Percentiles rank a stretch among this genome's conserved stretches.
These are phyloP conservation scores for Mycena latifolia DNA, from an alignment of 768 basidiomycete species.

Conservation along the genomic window DNA sequence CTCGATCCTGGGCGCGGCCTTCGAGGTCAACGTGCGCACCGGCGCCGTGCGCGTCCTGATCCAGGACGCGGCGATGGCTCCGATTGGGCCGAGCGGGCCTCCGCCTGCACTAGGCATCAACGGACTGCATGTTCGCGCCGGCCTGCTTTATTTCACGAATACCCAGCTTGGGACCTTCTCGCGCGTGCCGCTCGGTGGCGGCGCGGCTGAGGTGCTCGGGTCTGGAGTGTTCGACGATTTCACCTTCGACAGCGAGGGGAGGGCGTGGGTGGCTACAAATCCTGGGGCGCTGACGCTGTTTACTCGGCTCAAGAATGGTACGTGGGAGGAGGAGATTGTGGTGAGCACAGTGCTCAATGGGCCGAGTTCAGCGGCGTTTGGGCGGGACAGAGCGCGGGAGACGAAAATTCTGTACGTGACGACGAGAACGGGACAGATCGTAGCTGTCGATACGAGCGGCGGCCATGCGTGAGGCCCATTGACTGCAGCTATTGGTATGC, in stretches of 20 bases:
- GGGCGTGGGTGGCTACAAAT: constrained; percentile 21
- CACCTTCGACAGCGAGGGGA: constrained; percentile 19
- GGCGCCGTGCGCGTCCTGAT: constrained; percentile 19
- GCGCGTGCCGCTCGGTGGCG: constrained; percentile 23
- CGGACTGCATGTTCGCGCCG: constrained; percentile 23
- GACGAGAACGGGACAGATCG: constrained; percentile 27
- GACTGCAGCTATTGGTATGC: constrained; percentile 12
- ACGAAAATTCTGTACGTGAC: constrained; percentile 25
- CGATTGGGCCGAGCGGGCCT: constrained; percentile 8
- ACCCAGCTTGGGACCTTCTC: constrained; percentile 18
- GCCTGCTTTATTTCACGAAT: constrained; percentile 24
- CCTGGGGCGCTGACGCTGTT: constrained; percentile 16
- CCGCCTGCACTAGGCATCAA: constrained; percentile 14
- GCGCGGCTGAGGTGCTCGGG: constrained; percentile 17
- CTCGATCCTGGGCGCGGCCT: constrained; percentile 19
- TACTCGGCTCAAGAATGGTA: constrained; percentile 17
- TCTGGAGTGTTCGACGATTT: constrained; percentile 22
- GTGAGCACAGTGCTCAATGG: constrained; percentile 22
- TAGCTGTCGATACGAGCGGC: constrained; percentile 39
- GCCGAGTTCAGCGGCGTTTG: constrained; percentile 26
- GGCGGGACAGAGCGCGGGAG: constrained; percentile 11
- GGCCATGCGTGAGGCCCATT: constrained; percentile 13
- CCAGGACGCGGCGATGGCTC: constrained; percentile 17
- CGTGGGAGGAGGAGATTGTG: constrained; percentile 14
- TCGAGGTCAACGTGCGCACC: constrained; percentile 24